A percentile compares a stretch with the other conserved stretches of the same genome.
phyloP scores from a whole-genome alignment of 1,284 basidiomycete species.

The Rhodotorula sp. region DNA sequence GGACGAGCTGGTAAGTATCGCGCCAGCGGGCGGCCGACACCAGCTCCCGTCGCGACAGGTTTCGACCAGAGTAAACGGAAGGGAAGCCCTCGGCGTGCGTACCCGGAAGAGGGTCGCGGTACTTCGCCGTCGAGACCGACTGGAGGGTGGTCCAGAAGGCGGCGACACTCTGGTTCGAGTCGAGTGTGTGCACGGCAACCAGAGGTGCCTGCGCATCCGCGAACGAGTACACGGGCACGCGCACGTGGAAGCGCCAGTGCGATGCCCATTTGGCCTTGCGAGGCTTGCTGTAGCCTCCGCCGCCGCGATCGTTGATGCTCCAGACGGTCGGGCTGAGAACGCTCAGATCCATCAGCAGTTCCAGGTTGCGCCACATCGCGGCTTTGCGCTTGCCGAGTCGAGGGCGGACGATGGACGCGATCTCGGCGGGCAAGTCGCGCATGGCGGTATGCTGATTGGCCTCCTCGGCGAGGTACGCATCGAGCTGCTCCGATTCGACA shows the following conservation, averaged over 20 bases:
- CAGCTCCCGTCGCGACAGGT: not conserved
- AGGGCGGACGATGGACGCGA: constrained; percentile 59
- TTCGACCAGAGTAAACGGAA: not conserved
- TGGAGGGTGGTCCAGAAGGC: constrained; percentile 62
- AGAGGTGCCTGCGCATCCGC: constrained; percentile 51
- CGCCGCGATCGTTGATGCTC: not conserved
- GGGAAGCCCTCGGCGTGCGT: not conserved
- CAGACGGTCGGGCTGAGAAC: constrained; percentile 60
- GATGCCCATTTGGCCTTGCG: constrained; percentile 51
- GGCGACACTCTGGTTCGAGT: constrained; percentile 49
- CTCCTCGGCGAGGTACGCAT: constrained; percentile 54
- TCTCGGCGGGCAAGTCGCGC: constrained; percentile 55
- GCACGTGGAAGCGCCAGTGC: constrained; percentile 62
- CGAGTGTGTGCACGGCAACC: constrained; percentile 31
- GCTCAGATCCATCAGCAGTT: constrained; percentile 57
- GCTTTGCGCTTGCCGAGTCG: constrained; percentile 59
- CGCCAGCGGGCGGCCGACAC: constrained; percentile 14
- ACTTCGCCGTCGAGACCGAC: not conserved
- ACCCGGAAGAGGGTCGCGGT: not conserved
- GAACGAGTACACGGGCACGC: constrained; percentile 61
- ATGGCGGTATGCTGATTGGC: constrained; percentile 57
- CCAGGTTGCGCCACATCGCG: constrained; percentile 62
- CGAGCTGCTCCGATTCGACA: constrained; percentile 57
- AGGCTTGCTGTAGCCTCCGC: not conserved
- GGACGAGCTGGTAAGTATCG: constrained; percentile 29